These are phyloP conservation scores for Russula sp. DNA, from an alignment of 768 basidiomycete genomes.

Conservation along the genomic window DNA sequence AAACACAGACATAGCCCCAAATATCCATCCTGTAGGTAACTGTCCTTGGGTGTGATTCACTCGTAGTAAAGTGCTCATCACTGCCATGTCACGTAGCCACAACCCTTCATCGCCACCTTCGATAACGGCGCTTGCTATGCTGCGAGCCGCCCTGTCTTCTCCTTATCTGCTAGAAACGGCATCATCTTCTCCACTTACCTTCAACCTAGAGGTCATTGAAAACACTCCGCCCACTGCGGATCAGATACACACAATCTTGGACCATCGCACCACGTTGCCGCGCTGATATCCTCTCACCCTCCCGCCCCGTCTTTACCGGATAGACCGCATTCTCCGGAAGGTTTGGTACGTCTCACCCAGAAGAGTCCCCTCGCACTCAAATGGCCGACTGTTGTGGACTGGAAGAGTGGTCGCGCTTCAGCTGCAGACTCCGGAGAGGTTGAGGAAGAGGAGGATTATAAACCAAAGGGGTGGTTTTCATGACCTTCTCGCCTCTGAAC, in stretches of 20 bases:
- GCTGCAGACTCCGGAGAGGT: constrained; percentile 61
- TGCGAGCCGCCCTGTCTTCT: constrained; percentile 50
- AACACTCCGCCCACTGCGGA: constrained; percentile 55
- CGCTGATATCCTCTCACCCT: constrained; percentile 61
- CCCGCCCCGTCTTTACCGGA: constrained; percentile 34
- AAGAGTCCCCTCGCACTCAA: constrained; percentile 57
- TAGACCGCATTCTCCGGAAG: constrained; percentile 38
- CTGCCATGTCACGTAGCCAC: constrained; percentile 41
- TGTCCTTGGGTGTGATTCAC: background rate
- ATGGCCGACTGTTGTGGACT: constrained; percentile 80
- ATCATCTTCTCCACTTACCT: constrained; percentile 49
- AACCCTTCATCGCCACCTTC: constrained; percentile 61
- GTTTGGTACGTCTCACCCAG: constrained; percentile 44
- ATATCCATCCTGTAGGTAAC: constrained; percentile 22
- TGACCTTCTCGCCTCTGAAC: constrained; percentile 23
- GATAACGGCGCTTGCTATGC: constrained; percentile 49
- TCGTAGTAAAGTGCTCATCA: background rate
- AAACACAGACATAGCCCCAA: constrained; percentile 11
- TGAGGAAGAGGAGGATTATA: constrained; percentile 39
- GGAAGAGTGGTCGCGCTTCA: constrained; percentile 57
- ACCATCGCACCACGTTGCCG: constrained; percentile 38
- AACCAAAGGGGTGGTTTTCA: constrained; percentile 53
- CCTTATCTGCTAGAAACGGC: constrained; percentile 55
- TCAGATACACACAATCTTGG: constrained; percentile 61
- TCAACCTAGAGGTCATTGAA: constrained; percentile 69